Evolutionary conservation across 345 rosid species (phyloP), one percentile per base, ranked within the genome.

Genomic region (Rhodomyrtus tomentosa): DNA sequence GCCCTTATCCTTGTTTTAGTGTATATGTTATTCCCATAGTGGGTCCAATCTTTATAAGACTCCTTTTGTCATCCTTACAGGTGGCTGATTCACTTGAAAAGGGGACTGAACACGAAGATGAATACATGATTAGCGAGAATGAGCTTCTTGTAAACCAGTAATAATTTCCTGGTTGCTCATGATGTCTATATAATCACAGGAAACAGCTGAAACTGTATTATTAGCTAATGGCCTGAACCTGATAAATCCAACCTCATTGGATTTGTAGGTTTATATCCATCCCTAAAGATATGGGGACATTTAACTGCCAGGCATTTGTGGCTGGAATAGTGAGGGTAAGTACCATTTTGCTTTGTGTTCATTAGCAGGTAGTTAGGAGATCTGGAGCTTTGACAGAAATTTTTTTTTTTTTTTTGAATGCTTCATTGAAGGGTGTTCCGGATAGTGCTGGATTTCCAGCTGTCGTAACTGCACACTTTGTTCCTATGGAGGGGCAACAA

Each of bases 91-190:
- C 99, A 62, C 99, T 97, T 85, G 99, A 97, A 90, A 97, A 95
- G 91, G 99, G 99, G 82, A 97, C 99, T 82, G 99, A 97, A 88
- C 98, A 97, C 74, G 99, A 97, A 88, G 99, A 95, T 84, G 99
- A 97, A 89, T 98, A 98, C 90, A 98, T 98, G 99, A 98, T 98
- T 86, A 98, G 99, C 32, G 99, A 98, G 93, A 98, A 93, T 85
- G 99, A 97, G 87, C 99, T 97, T 53, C 96, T 97, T 21, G 99
- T 97, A 10, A 97, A 97, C 91, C 91, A 95, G 99, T 95, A 84
- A 85, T n/a, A 22, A 68, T 62, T 82, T 58, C 49, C 27, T 55
- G 50, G 4, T 10, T 25, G 48, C 22, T 72, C 81, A 27, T 36
- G 36, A 50, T 87, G 38, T 21, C 52, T 59, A 73, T 29, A 20